phyloP scores from a whole-genome alignment of 2,329 filamentous ascomycete species.

The Penicillium sp. region DNA sequence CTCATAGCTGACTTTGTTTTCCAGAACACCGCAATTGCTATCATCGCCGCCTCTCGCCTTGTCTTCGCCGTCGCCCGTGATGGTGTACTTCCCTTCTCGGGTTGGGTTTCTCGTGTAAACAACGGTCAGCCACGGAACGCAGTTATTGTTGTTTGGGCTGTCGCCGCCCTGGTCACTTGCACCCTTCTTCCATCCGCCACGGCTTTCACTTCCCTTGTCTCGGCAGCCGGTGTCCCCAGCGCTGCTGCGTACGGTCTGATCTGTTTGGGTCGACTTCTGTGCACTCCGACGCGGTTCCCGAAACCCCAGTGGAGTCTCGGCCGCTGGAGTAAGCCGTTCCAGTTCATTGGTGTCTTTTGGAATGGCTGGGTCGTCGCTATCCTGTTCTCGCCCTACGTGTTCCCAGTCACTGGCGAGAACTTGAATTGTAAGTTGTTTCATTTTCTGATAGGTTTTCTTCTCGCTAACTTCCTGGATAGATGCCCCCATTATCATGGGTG shows the following conservation, averaged over 20 bases:
- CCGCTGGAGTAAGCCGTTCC: constrained; percentile 47
- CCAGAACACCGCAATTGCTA: constrained; percentile 58
- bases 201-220: constrained; percentile 55
- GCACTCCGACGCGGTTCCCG: constrained; percentile 44
- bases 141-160: constrained; percentile 57
- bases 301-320: constrained; percentile 46
- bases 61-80: constrained; percentile 63
- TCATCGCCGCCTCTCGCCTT: constrained; percentile 59
- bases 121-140: constrained; percentile 60
- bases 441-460: neutral
- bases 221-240: constrained; percentile 53
- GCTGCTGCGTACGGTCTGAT: constrained; percentile 54
- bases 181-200: constrained; percentile 57
- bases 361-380: constrained; percentile 52
- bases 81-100: constrained; percentile 58
- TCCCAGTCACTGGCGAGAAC: constrained; percentile 44
- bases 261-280: constrained; percentile 48
- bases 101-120: constrained; percentile 56
- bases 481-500: constrained; percentile 53
- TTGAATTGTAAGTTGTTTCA: constrained; percentile 43
- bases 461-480: constrained; percentile 28
- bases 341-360: constrained; percentile 50
- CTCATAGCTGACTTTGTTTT: neutral
- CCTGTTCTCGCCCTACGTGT: constrained; percentile 49
- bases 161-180: constrained; percentile 56